Evolutionary conservation across 164 flowering plant species (phyloP).

Genomic region (Dillenia turbinata): DNA sequence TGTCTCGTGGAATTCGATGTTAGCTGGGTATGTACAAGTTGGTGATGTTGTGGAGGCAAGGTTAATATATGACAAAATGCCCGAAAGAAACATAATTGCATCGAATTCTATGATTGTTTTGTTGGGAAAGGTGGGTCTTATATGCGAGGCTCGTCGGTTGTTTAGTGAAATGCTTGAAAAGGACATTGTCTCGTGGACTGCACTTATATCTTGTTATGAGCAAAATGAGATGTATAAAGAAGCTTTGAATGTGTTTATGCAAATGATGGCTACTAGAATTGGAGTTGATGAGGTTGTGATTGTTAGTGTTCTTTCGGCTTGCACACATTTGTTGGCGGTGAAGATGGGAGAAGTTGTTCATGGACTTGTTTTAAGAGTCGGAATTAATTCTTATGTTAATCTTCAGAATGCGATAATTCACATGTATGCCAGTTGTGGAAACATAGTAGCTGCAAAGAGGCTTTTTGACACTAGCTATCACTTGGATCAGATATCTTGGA

Average conservation of each 20-base stretch:
- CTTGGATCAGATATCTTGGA: constrained; percentile 40
- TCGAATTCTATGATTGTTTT: constrained; percentile 48
- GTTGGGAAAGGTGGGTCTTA: constrained; percentile 30
- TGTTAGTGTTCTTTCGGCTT: constrained; percentile 36
- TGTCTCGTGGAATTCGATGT: constrained; percentile 46
- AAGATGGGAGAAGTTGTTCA: constrained; percentile 27
- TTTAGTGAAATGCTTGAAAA: constrained; percentile 28
- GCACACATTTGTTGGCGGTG: constrained; percentile 15
- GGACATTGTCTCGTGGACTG: constrained; percentile 48
- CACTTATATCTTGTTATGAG: constrained; percentile 38
- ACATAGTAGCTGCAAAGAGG: constrained; percentile 24
- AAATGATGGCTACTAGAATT: constrained; percentile 24
- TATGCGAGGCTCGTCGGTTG: constrained; percentile 26
- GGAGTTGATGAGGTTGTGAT: constrained; percentile 38
- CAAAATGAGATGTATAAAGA: constrained; percentile 36
- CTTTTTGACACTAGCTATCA: constrained; percentile 19
- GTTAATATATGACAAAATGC: constrained; percentile 31
- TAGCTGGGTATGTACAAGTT: constrained; percentile 37
- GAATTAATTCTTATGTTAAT: constrained; percentile 31
- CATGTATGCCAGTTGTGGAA: constrained; percentile 34
- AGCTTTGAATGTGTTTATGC: constrained; percentile 26
- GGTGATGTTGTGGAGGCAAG: constrained; percentile 36
- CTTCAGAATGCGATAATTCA: constrained; percentile 44
- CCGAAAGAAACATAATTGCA: constrained; percentile 38
- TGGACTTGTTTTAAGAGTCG: constrained; percentile 23